Base-by-base conservation (phyloP, 2,329 filamentous ascomycete genomes). In the Colletotrichum musicola region DNA sequence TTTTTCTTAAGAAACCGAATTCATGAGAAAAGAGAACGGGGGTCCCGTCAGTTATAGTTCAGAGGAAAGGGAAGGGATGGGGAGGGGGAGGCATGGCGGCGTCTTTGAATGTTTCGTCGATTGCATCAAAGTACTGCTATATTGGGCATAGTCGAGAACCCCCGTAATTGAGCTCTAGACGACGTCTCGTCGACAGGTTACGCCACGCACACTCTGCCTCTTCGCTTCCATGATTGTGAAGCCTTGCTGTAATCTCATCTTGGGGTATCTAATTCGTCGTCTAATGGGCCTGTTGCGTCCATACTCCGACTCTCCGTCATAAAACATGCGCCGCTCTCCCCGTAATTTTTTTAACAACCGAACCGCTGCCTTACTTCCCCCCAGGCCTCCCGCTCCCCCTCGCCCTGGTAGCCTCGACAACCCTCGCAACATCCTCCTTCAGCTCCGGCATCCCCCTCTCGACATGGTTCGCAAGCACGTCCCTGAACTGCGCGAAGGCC, bases 381-480 rank as follows among this genome's bases (percentile, higher is more conserved):
- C 46, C 46, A 49, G 60, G 64, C 38, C 44, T 46, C 38, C 65
- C 68, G 4, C 51, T 64, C 55, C 65, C 65, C 10, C 49, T 58
- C 2, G 61, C 63, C 50, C 57, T 71, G 0, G 86, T 88, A 4
- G 80, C 82, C 69, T 80, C 81, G 6, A 89, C 71, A 9, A 90
- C 85, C 44, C 77, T 75, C 10, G 80, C 80, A 14, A 89, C 84
- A 69, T 90, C 88, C 2, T 80, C 83, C 38, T 79, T 74, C 72
- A 90, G 75, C 84, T 90, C 89, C 6, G 89, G 89, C 83, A 90
- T 84, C 18, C 87, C 87, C 46, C 77, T 77, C 46, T 80, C 80
- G 77, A 90, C 87, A 77, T 90, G 84, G 61, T 82, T 81, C 13
- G 89, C 90, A 2, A 92, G 81, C 25, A 89, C 82, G 78, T 92